A percentile compares a stretch with the other conserved stretches of the same genome.
These are phyloP conservation scores for Rhizopogon salebrosus DNA, from an alignment of 768 basidiomycete species.

Conservation along the genomic window DNA sequence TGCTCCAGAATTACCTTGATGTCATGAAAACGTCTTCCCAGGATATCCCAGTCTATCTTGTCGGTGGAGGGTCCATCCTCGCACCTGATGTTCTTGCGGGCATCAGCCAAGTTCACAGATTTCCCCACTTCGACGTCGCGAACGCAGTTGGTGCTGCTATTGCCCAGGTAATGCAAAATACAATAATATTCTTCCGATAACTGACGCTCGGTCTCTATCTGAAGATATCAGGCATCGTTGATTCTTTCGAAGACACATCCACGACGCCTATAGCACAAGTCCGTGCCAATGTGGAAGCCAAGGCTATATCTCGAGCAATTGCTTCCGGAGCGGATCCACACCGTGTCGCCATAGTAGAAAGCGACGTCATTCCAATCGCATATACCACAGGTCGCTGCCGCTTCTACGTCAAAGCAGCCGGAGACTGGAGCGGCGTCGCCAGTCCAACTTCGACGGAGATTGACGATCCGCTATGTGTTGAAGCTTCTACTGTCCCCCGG, in stretches of 20 bases:
- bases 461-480: background rate
- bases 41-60: slow-evolving; percentile 53
- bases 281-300: slow-evolving; percentile 28
- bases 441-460: slow-evolving; percentile 18
- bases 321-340: slow-evolving; percentile 39
- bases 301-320: slow-evolving; percentile 40
- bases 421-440: slow-evolving; percentile 35
- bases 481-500: background rate
- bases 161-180: slow-evolving; percentile 22
- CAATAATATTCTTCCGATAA: background rate
- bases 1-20: slow-evolving; percentile 47
- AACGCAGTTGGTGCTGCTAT: slow-evolving; percentile 59
- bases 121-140: slow-evolving; percentile 50
- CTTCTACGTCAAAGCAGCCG: slow-evolving; percentile 57
- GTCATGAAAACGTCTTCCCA: slow-evolving; percentile 60
- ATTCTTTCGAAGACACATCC: slow-evolving; percentile 39
- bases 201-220: background rate
- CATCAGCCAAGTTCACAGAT: slow-evolving; percentile 44
- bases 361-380: slow-evolving; percentile 44
- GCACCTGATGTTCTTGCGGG: slow-evolving; percentile 47
- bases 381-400: slow-evolving; percentile 29
- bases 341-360: slow-evolving; percentile 48
- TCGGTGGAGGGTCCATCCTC: slow-evolving; percentile 63
- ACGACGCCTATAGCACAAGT: slow-evolving; percentile 27
- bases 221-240: slow-evolving; percentile 39